These are phyloP conservation scores for Neofusicoccum sp. DNA, from an alignment of 2,329 filamentous ascomycete genomes.

Conservation along the genomic window DNA sequence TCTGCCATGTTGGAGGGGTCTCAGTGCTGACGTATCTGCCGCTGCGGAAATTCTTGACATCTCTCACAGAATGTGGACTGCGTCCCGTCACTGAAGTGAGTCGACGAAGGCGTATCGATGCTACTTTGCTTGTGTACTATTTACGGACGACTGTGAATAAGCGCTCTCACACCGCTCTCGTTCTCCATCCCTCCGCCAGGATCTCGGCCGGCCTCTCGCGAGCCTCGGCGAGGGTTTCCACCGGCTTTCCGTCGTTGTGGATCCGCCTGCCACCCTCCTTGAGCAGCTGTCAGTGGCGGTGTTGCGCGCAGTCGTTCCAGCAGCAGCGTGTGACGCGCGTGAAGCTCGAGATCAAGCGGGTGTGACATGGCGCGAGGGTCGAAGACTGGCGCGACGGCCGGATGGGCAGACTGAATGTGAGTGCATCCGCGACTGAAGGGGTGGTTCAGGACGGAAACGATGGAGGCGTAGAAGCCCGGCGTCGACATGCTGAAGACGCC, in stretches of 20 bases:
- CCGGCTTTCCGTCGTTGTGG: not conserved
- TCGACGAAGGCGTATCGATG: too few relatives aligned
- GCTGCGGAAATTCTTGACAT: too few relatives aligned
- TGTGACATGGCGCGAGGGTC: conserved; percentile 46
- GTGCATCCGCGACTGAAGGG: conserved; percentile 38
- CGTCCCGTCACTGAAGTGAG: too few relatives aligned
- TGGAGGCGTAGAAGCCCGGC: conserved; percentile 25
- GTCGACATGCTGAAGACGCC: conserved; percentile 1
- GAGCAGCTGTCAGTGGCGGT: conserved; percentile 37
- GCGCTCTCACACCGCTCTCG: not conserved
- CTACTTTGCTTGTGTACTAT: too few relatives aligned
- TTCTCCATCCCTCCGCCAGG: conserved; percentile 23
- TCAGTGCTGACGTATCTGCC: too few relatives aligned
- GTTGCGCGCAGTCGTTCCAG: conserved; percentile 38
- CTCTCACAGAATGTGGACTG: too few relatives aligned
- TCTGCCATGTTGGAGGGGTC: too few relatives aligned
- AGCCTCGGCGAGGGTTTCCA: not conserved
- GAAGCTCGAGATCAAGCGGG: conserved; percentile 45
- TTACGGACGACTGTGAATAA: too few relatives aligned
- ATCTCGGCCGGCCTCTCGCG: conserved; percentile 34
- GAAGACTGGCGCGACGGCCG: conserved; percentile 36
- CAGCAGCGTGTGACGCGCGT: conserved; percentile 38
- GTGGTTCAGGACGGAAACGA: conserved; percentile 27
- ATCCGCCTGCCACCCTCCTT: conserved; percentile 33
- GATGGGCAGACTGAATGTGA: conserved; percentile 37